A percentile compares a stretch with the other conserved stretches of the same genome.
Evolutionary conservation across 1,139 yeast species (phyloP).

Genomic region (Magnusiomyces suaveolens): DNA sequence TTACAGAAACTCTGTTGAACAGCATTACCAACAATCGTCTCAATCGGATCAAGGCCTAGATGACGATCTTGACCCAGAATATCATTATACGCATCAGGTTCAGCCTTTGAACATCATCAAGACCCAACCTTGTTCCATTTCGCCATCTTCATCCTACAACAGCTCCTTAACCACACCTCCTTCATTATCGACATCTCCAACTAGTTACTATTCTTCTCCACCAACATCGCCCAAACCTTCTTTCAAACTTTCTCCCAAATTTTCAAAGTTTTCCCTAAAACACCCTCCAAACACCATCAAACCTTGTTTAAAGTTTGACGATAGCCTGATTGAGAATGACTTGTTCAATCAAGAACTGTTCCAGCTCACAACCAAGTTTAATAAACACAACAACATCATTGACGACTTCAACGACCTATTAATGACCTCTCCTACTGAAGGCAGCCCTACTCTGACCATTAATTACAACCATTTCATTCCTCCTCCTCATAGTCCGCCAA

Average conservation of each 20-base stretch:
- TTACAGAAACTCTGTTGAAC: slow-evolving; percentile 1
- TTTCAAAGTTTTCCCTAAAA: background rate
- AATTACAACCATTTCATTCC: slow-evolving; percentile 11
- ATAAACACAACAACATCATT: background rate
- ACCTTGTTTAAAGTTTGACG: background rate
- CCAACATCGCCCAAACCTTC: background rate
- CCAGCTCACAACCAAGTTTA: background rate
- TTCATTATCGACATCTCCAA: background rate
- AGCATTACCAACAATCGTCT: background rate
- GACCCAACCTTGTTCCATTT: background rate
- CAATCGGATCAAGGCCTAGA: background rate
- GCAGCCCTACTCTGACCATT: slow-evolving; percentile 4
- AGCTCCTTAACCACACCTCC: background rate
- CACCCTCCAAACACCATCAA: background rate
- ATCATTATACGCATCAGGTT: background rate
- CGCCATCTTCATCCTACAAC: background rate
- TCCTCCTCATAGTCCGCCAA: slow-evolving; percentile 10
- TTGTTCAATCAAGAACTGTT: slow-evolving; percentile 4
- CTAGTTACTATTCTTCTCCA: background rate
- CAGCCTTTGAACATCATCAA: background rate
- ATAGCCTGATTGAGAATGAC: background rate
- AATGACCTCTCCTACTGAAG: slow-evolving; percentile 2
- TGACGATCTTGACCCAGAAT: background rate
- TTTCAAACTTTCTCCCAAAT: background rate
- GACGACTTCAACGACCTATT: background rate